Percentiles rank a stretch among this genome's conserved stretches.
Conservation (phyloP, 768 basidiomycete species). For the Tulasnella sp. region DNA sequence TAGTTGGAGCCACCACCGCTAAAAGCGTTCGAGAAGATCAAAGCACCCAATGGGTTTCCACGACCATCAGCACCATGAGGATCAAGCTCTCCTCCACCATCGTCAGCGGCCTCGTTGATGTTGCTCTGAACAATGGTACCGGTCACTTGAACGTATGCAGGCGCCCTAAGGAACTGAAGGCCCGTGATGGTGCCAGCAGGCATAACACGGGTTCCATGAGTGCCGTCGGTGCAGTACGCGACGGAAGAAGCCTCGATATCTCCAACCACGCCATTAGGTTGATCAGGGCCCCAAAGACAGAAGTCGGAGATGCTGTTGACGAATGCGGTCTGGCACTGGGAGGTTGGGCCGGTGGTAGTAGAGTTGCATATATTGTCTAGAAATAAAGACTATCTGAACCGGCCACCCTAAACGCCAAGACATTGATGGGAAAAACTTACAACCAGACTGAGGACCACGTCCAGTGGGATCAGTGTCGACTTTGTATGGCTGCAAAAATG, state of each 20-base stretch:
- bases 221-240: conserved; percentile 20
- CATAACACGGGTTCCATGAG: conserved; percentile 55
- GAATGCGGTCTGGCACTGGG: conserved; percentile 61
- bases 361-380: conserved; percentile 52
- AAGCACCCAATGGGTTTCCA: conserved; percentile 30
- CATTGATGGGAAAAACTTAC: background rate
- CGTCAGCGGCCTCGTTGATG: conserved; percentile 41
- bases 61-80: conserved; percentile 49
- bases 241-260: conserved; percentile 30
- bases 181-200: conserved; percentile 54
- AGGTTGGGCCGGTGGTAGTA: conserved; percentile 50
- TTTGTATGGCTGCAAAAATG: conserved; percentile 24
- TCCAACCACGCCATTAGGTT: conserved; percentile 25
- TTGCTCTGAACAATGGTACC: conserved; percentile 54
- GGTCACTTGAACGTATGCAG: conserved; percentile 34
- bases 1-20: conserved; percentile 16
- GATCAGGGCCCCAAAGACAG: conserved; percentile 28
- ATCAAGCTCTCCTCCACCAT: conserved; percentile 70
- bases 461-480: conserved; percentile 25
- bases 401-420: no score
- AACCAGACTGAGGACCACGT: conserved; percentile 53
- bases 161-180: conserved; percentile 42
- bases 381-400: background rate
- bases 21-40: conserved; percentile 32
- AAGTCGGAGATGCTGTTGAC: conserved; percentile 40